Evolutionary conservation across 805 yeast genomes (phyloP), one percentile per base, ranked within the genome.

Genomic region (Candida ortonii): DNA sequence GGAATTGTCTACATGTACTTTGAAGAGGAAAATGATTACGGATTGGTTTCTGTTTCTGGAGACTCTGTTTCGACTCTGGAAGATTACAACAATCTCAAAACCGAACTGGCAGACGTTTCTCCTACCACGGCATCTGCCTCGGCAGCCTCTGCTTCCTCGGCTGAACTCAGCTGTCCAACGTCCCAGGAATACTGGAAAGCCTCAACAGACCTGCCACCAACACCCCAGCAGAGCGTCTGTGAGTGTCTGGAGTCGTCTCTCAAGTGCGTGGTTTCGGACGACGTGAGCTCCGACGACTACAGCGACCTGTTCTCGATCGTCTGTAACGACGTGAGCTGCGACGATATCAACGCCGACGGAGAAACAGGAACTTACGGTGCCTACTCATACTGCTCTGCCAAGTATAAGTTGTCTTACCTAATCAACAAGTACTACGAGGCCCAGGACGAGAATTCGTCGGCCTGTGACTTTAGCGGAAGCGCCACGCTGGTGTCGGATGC

Each of bases 1-100:
- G 96, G 96, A 62, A 84, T 86, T 50, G 90, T 84, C 34, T 86
- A 87, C 72, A 84, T 84, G 93, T 86, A 84, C 67, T 84, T 80
- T 59, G 78, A 87, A 68, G 96, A 86, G 64, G 79, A 63, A 29
- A 87, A 87, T 64, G 61, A 84, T 47, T 86, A 85, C 57, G 96
- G 96, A 42, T 71, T 86, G 42, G 94, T 86, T 16, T 53, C 79
- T 20, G 64, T 82, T 30, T 53, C 51, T 52, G 34, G 33, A 17
- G 50, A 47, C 31, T 21, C 44, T 12, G 87, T 83, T 34, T 62
- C 68, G 16, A 83, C 89, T 6, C 56, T 81, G 49, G 64, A 53
- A 5, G 93, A 84, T 64, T 84, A 67, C 69, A 58, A 53, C 55
- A 49, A 76, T 69, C 66, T 76, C 59, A 64, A 73, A 54, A 62